A percentile compares a stretch with the other conserved stretches of the same genome.
Conservation (phyloP, 805 yeast genomes). For the Priceomyces castillae region DNA sequence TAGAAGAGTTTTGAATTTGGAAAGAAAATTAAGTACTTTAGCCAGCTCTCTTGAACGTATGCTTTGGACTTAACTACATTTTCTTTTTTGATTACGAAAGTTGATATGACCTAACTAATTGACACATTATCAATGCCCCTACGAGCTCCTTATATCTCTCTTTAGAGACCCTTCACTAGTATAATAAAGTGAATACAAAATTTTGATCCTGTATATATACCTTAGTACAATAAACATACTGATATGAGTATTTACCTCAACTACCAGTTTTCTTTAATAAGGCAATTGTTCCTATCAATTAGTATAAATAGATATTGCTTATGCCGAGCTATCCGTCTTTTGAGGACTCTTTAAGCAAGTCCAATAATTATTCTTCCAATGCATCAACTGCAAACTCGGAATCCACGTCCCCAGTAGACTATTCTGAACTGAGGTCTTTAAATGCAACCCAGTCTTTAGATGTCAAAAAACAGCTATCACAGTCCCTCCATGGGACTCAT, state of each 20-base stretch:
- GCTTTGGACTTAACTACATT: neutral
- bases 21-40: slow-evolving; percentile 10
- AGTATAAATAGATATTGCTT: neutral
- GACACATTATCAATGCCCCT: too few species aligned
- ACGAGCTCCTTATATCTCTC: too few species aligned
- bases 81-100: too few species aligned
- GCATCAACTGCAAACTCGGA: slow-evolving; percentile 13
- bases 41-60: neutral
- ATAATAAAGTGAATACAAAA: too few species aligned
- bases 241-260: too few species aligned
- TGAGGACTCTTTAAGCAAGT: slow-evolving; percentile 15
- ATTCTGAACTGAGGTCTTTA: slow-evolving; percentile 12
- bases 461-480: slow-evolving; percentile 41
- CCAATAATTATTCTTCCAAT: slow-evolving; percentile 8
- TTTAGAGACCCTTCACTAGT: too few species aligned
- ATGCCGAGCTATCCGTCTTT: slow-evolving; percentile 17
- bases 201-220: neutral
- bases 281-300: too few species aligned
- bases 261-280: neutral
- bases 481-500: slow-evolving; percentile 27
- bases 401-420: slow-evolving; percentile 14
- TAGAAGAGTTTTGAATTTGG: slow-evolving; percentile 24
- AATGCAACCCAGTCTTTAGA: slow-evolving; percentile 31
- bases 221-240: neutral
- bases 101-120: too few species aligned